Evolutionary conservation across 2,329 filamentous ascomycete species (phyloP).

Genomic region (Neocatenulostroma microsporum): DNA sequence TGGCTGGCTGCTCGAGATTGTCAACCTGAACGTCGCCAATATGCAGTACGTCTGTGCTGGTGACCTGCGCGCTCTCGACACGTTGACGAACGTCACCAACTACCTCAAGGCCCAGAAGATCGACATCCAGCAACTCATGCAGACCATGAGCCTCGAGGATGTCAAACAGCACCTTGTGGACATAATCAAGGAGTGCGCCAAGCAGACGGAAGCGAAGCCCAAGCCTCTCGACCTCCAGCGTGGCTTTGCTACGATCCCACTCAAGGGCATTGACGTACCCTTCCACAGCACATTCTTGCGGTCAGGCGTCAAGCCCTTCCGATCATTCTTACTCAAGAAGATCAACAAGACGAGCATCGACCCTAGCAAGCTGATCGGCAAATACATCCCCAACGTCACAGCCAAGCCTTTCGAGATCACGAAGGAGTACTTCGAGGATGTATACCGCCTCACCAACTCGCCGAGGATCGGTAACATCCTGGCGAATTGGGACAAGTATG

Average conservation of each 20-base stretch:
- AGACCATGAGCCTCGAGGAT: slow-evolving; percentile 77
- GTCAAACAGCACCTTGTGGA: slow-evolving; percentile 81
- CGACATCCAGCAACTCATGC: slow-evolving; percentile 88
- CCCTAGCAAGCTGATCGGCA: slow-evolving; percentile 89
- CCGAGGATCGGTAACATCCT: slow-evolving; percentile 68
- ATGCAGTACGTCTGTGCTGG: slow-evolving; percentile 62
- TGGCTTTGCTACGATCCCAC: slow-evolving; percentile 91
- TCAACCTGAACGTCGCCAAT: slow-evolving; percentile 79
- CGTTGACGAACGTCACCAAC: slow-evolving; percentile 72
- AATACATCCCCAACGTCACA: slow-evolving; percentile 98
- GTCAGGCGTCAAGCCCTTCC: slow-evolving; percentile 97
- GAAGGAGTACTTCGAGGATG: slow-evolving; percentile 98
- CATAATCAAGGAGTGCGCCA: slow-evolving; percentile 81
- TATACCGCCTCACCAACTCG: slow-evolving; percentile 84
- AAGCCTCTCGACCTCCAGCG: slow-evolving; percentile 85
- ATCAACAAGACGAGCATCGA: slow-evolving; percentile 99
- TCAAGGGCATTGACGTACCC: slow-evolving; percentile 93
- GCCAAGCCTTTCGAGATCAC: slow-evolving; percentile 90
- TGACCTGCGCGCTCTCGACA: slow-evolving; percentile 58
- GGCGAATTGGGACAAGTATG: slow-evolving; percentile 61
- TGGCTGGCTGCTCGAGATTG: slow-evolving; percentile 93
- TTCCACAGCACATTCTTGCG: slow-evolving; percentile 99
- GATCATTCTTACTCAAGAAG: slow-evolving; percentile 97
- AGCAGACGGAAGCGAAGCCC: slow-evolving; percentile 75
- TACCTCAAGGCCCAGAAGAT: slow-evolving; percentile 96